A percentile compares a stretch with the other conserved stretches of the same genome.
phyloP scores from a whole-genome alignment of 164 flowering plant species.

The Magnolia kwangsiensis region DNA sequence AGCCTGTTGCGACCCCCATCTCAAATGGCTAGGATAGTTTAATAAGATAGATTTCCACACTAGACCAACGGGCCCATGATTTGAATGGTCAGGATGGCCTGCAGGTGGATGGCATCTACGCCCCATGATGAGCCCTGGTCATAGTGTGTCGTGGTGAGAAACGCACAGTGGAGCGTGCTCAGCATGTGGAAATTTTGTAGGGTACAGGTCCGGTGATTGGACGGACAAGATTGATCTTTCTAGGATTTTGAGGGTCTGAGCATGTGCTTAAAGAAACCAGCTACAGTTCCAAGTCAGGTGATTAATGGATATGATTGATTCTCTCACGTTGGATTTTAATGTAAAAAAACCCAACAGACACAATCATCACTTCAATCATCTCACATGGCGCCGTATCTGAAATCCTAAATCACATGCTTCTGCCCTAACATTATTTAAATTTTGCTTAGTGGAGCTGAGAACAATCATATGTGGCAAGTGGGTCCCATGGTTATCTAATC shows the following conservation, averaged over 20 bases:
- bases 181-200: background rate
- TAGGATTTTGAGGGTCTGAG: background rate
- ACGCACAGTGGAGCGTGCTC: background rate
- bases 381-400: background rate
- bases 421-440: no score
- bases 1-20: no score
- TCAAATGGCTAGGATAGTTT: no score
- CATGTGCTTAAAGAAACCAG: background rate
- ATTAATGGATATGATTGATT: no score
- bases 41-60: no score
- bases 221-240: background rate
- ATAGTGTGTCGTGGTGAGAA: background rate
- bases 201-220: background rate
- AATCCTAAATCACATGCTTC: background rate
- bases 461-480: no score
- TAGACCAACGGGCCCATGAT: no score
- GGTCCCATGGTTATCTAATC: no score
- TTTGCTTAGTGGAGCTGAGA: no score
- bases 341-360: background rate
- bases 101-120: no score
- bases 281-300: background rate
- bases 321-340: background rate
- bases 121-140: background rate
- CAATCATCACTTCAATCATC: constrained; percentile 3
- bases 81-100: no score